Base-by-base conservation (phyloP, 768 basidiomycete species). In the Naganishia kalamii region DNA sequence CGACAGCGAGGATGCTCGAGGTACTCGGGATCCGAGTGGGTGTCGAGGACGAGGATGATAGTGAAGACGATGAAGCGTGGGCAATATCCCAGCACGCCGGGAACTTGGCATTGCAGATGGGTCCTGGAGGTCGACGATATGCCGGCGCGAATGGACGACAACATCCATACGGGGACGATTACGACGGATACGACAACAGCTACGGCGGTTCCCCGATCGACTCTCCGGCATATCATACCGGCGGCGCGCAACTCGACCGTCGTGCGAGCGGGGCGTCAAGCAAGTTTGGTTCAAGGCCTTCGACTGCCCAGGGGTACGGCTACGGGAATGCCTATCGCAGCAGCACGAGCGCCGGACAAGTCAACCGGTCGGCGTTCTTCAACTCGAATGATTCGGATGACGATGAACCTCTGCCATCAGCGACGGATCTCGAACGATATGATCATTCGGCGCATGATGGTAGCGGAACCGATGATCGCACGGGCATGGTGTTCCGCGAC, bases 1-100 rank as follows among this genome's bases (percentile, higher is more conserved):
- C 96, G n/a, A 94, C 94, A 0, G 86, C 90, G 13, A 83, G 92
- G 52, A 98, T 99, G 96, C 82, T 99, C 30, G 94, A 97, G 74
- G 86, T 97, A 10, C 83, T 97, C n/a, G 94, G 96, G 0, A 96
- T 99, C 68, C 81, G 90, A 12, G 93, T 90, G 0, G 93, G 93
- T 0, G 89, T 99, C 0, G 92, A 94, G 71, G 94, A 98, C 70
- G 93, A 92, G 29, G 92, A 82, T 40, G 82, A 82, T 60, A 75
- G 74, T 23, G 79, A 80, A 61, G 80, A 81, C 25, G 81, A 81
- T 37, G 79, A 74, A 8, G 65, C 47, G 35, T 77, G 74, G 77
- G 68, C 70, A n/a, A n/a, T n/a, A 12, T 65, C 65, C 13, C 73
- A 71, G 32, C 67, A 67, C 30, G 19, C 54, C 27, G 74, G 72